Percentiles rank a stretch among this genome's conserved stretches.
These are phyloP conservation scores for Poa pratensis DNA, from an alignment of 176 grass and related monocot species.

Conservation along the genomic window DNA sequence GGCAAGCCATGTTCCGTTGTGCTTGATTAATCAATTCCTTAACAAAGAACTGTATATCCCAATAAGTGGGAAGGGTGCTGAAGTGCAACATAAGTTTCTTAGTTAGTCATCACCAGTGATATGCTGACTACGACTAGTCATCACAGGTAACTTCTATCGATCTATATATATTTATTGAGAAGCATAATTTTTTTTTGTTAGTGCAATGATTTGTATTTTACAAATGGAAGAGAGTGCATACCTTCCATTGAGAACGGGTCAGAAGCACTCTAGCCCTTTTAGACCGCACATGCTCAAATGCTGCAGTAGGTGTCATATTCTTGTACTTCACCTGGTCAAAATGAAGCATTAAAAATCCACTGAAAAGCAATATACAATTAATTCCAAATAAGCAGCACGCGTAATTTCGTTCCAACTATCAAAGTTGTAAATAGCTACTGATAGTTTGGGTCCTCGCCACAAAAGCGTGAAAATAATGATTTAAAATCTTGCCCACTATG, in stretches of 20 bases:
- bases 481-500: neutral
- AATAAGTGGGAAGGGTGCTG: neutral
- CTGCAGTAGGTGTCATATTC: slow-evolving; percentile 77
- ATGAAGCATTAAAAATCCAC: neutral
- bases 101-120: slow-evolving; percentile 21
- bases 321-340: slow-evolving; percentile 80
- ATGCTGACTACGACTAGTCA: neutral
- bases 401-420: neutral
- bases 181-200: neutral
- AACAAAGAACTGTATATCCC: neutral
- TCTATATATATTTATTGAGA: neutral
- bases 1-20: neutral
- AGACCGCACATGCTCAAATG: slow-evolving; percentile 73
- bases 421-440: neutral
- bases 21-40: slow-evolving; percentile 31
- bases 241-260: slow-evolving; percentile 77
- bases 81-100: neutral
- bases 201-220: neutral
- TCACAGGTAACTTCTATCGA: neutral
- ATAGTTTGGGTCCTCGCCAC: neutral
- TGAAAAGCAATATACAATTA: neutral
- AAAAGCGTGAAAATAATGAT: neutral
- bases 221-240: slow-evolving; percentile 43
- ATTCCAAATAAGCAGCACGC: slow-evolving; percentile 5
- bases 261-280: slow-evolving; percentile 78